A percentile compares a stretch with the other conserved stretches of the same genome.
Conservation (phyloP, 2,329 filamentous ascomycete species). For the Septoria linicola region DNA sequence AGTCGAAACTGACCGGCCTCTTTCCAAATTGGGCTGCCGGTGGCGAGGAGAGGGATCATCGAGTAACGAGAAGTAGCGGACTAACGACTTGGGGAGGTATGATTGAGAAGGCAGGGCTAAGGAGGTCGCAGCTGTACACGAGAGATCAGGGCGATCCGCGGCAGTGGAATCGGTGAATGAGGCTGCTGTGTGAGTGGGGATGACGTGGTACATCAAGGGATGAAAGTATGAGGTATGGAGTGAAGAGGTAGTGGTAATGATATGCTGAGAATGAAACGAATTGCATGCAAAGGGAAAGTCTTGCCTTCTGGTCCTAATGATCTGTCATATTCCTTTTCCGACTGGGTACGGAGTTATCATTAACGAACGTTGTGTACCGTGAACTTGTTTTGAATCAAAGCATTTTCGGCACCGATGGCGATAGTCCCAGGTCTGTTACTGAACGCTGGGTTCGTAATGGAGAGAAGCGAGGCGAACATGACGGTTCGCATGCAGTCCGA, state of each 20-base stretch:
- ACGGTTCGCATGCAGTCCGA: too few relatives aligned
- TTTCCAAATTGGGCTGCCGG: conserved; percentile 14
- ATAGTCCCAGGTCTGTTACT: too few relatives aligned
- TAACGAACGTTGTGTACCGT: too few relatives aligned
- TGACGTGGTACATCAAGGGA: not conserved
- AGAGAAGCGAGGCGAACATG: too few relatives aligned
- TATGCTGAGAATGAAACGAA: not conserved
- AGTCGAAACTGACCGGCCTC: conserved; percentile 13
- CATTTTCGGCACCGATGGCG: too few relatives aligned
- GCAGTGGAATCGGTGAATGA: conserved; percentile 21
- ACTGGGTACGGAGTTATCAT: too few relatives aligned
- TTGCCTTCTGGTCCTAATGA: too few relatives aligned
- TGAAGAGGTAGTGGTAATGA: not conserved
- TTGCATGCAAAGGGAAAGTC: too few relatives aligned
- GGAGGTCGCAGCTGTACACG: conserved; percentile 28
- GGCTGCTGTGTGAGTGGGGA: not conserved
- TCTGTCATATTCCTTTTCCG: too few relatives aligned
- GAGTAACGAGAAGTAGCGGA: conserved; percentile 22
- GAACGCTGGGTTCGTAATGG: too few relatives aligned
- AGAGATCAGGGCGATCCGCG: conserved; percentile 24
- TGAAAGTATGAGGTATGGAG: not conserved
- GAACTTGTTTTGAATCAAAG: too few relatives aligned
- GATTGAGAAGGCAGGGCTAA: conserved; percentile 46
- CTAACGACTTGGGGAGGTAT: conserved; percentile 43
- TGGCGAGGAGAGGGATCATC: conserved; percentile 11